Base-by-base conservation (phyloP, 2,329 filamentous ascomycete genomes). In the Byssothecium circinans region DNA sequence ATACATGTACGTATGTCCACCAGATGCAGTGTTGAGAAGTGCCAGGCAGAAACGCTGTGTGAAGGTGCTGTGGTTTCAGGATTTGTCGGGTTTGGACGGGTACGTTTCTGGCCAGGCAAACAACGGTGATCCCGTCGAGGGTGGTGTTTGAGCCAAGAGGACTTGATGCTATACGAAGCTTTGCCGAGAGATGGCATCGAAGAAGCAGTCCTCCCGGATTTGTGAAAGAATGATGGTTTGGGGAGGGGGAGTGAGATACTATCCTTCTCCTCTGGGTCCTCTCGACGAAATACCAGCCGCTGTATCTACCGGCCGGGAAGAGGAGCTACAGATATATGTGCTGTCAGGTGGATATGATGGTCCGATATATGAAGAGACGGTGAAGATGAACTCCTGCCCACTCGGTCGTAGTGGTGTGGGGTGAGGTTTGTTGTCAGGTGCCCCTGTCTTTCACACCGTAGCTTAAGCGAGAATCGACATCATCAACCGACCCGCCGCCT, bases 391-490 rank as follows among this genome's bases (percentile, higher is more conserved):
- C n/a, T 36, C 11, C 17, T 36, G 15, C 33, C 33, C 5, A 36
- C 5, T 10, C 19, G 15, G 33, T 5, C 17, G 15, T 36, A 36
- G 33, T 36, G 33, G 4, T 58, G 25, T 25, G 38, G 27, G 32
- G 17, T 18, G 17, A n/a, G 19, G 36, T 27, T 33, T 14, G 17
- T 17, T 44, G 44, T 43, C 45, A 50, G 44, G 45, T 45, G 47
- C 46, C 53, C 55, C 38, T 48, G 50, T 22, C 47, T 32, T 48
- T 47, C n/a, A n/a, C 55, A 58, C 55, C 55, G 55, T 45, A 45
- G 20, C 35, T 58, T 56, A 43, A 44, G 50, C 55, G 52, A 57
- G 49, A 29, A 39, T 37, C 41, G n/a, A 43, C 37, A 27, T 27
- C 25, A 27, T 27, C n/a, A n/a, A n/a, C n/a, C n/a, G n/a, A n/a